Conservation (phyloP, 2,329 filamentous ascomycete genomes). For the Sarocladium oryzae region DNA sequence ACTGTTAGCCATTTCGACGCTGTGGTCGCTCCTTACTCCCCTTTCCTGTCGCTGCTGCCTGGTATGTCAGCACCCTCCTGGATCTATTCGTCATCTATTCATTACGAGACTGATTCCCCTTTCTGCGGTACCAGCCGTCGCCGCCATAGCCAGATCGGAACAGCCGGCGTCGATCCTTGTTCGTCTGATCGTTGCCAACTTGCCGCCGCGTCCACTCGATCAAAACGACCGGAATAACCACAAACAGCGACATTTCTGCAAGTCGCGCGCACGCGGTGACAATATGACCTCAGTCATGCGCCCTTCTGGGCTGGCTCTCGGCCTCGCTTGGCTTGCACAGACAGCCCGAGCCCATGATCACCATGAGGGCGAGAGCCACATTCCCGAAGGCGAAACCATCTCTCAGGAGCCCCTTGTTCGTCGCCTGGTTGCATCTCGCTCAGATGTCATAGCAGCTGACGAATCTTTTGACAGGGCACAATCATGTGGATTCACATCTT, state of each 20-base stretch:
- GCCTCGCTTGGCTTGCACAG: background rate
- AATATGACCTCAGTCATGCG: background rate
- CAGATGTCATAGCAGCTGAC: constrained; percentile 24
- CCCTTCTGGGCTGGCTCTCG: background rate
- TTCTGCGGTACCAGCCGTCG: background rate
- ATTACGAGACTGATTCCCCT: background rate
- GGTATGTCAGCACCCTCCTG: background rate
- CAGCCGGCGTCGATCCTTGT: constrained; percentile 5
- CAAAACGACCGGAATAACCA: too few species aligned
- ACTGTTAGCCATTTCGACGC: background rate
- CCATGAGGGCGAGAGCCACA: constrained; percentile 39
- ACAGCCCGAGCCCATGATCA: constrained; percentile 39
- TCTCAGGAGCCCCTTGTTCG: constrained; percentile 69
- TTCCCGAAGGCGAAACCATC: constrained; percentile 62
- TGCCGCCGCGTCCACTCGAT: background rate
- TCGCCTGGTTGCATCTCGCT: constrained; percentile 10
- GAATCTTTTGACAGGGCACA: constrained; percentile 49
- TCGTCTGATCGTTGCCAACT: background rate
- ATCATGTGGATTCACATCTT: constrained; percentile 93
- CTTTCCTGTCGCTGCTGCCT: background rate
- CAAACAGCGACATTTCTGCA: background rate
- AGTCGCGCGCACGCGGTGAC: background rate
- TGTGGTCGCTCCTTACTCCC: background rate
- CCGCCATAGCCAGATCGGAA: constrained; percentile 2
- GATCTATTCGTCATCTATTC: background rate